Evolutionary conservation across 257 asterid species (phyloP).

Genomic region (Scutellaria barbata): DNA sequence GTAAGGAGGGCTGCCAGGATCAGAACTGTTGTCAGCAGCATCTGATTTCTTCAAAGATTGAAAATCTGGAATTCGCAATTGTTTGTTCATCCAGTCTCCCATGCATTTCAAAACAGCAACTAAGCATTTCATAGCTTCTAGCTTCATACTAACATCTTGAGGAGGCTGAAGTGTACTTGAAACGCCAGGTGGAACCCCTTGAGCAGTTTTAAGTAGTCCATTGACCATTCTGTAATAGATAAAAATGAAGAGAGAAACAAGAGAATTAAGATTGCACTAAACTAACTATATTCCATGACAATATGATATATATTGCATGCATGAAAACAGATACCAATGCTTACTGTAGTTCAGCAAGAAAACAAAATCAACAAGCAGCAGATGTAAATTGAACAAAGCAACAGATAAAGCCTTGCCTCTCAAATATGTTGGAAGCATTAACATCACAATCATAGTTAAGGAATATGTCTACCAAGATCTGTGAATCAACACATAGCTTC

Average conservation of each 20-base stretch:
- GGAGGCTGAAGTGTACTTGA: constrained; percentile 83
- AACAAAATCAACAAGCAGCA: constrained; percentile 28
- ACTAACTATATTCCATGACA: neutral
- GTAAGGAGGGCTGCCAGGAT: constrained; percentile 62
- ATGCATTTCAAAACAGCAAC: constrained; percentile 82
- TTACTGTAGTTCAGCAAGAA: constrained; percentile 23
- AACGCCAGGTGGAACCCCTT: constrained; percentile 93
- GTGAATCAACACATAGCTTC: constrained; percentile 90
- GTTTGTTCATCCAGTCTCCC: constrained; percentile 99
- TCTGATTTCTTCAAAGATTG: constrained; percentile 68
- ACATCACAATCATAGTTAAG: constrained; percentile 99
- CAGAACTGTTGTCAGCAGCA: constrained; percentile 61
- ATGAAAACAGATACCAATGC: constrained; percentile 18
- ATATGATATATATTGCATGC: constrained; percentile 1
- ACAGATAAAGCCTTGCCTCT: constrained; percentile 64
- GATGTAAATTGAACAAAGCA: constrained; percentile 27
- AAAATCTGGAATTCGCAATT: constrained; percentile 85
- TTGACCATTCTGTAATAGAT: constrained; percentile 81
- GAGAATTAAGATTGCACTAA: constrained; percentile 27
- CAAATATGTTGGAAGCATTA: constrained; percentile 97
- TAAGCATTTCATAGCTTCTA: constrained; percentile 94
- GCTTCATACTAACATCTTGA: constrained; percentile 83
- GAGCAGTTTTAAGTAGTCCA: constrained; percentile 99
- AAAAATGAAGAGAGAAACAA: constrained; percentile 29
- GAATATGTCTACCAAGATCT: constrained; percentile 95